These are phyloP conservation scores for Phaffia australis DNA, from an alignment of 768 basidiomycete genomes.

Conservation along the genomic window DNA sequence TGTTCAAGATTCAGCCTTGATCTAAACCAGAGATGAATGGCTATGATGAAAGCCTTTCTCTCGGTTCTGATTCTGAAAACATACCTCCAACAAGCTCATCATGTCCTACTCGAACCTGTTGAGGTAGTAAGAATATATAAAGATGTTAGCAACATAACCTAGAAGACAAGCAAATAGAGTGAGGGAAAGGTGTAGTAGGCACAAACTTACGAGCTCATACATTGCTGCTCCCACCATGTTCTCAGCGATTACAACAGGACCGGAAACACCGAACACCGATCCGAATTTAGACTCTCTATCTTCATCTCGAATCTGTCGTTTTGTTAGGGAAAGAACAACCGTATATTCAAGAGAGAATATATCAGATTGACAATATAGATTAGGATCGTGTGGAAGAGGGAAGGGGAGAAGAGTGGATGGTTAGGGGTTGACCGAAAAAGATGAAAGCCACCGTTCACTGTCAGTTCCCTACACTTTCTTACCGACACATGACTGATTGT, in stretches of 20 bases:
- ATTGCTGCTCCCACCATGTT: slow-evolving; percentile 93
- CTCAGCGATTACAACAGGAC: slow-evolving; percentile 94
- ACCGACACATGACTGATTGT: background rate
- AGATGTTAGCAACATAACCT: background rate
- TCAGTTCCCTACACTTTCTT: background rate
- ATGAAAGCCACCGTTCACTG: background rate
- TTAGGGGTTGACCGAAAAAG: slow-evolving; percentile 3
- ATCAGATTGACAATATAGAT: background rate
- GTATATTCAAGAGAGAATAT: background rate
- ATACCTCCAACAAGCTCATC: slow-evolving; percentile 93
- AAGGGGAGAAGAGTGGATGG: background rate
- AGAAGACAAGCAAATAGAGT: background rate
- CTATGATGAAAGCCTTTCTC: slow-evolving; percentile 7
- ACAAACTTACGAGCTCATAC: slow-evolving; percentile 66
- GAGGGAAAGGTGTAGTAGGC: background rate
- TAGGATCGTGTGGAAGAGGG: background rate
- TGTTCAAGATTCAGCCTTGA: background rate
- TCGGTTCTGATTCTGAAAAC: slow-evolving; percentile 22
- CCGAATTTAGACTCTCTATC: slow-evolving; percentile 58
- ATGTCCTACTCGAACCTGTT: slow-evolving; percentile 73
- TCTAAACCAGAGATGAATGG: slow-evolving; percentile 9
- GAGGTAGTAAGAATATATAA: too few relatives aligned
- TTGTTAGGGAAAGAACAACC: slow-evolving; percentile 9
- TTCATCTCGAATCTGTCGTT: slow-evolving; percentile 61
- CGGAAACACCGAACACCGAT: slow-evolving; percentile 65